Percentiles rank a stretch among this genome's conserved stretches.
These are phyloP conservation scores for Myriosclerotinia scirpicola DNA, from an alignment of 2,329 filamentous ascomycete species.

Conservation along the genomic window DNA sequence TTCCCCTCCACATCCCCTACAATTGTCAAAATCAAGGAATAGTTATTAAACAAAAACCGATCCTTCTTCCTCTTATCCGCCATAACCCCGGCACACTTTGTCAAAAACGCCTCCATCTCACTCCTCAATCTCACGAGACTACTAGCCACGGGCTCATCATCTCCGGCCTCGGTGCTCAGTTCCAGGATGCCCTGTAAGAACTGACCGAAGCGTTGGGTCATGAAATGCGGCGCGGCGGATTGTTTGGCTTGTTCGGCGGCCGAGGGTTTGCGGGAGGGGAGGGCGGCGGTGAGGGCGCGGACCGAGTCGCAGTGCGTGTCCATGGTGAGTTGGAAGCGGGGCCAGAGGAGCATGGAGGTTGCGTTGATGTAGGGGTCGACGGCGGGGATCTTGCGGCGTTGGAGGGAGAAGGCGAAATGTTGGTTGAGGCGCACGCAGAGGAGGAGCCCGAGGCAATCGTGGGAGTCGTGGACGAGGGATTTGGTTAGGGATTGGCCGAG, in stretches of 20 bases:
- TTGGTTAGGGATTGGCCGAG: conserved; percentile 77
- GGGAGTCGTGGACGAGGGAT: conserved; percentile 70
- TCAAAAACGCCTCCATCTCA: conserved; percentile 82
- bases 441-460: conserved; percentile 82
- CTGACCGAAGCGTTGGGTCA: conserved; percentile 95
- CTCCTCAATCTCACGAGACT: conserved; percentile 74
- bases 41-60: conserved; percentile 93
- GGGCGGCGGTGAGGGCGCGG: conserved; percentile 57
- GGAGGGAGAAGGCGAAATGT: conserved; percentile 89
- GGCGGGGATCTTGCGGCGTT: conserved; percentile 84
- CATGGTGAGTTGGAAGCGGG: conserved; percentile 90
- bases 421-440: conserved; percentile 94
- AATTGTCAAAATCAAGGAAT: conserved; percentile 90
- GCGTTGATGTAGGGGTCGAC: conserved; percentile 91
- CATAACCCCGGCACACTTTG: conserved; percentile 72
- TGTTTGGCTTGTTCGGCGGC: conserved; percentile 57
- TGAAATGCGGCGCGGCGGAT: conserved; percentile 81
- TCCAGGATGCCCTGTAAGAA: conserved; percentile 81
- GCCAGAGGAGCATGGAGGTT: conserved; percentile 95
- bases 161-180: conserved; percentile 84
- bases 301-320: conserved; percentile 89
- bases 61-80: conserved; percentile 79
- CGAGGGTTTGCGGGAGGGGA: conserved; percentile 47
- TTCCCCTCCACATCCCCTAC: conserved; percentile 76
- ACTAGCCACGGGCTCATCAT: conserved; percentile 87